phyloP scores from a whole-genome alignment of 495 filamentous ascomycete genomes.

The Hypoxylon trugodes region DNA sequence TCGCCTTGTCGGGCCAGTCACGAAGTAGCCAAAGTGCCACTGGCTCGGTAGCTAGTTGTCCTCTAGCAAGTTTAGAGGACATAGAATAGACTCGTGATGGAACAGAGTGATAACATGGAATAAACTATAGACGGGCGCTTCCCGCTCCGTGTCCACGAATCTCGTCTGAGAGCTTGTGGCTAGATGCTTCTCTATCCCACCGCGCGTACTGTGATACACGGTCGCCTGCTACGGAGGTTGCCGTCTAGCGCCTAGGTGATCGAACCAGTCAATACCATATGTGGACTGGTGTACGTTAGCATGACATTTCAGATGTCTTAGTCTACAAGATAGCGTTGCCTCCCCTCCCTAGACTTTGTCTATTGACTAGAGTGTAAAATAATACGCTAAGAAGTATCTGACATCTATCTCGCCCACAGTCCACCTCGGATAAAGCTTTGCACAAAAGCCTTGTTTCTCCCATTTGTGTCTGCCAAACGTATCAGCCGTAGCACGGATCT shows the following conservation, averaged over 20 bases:
- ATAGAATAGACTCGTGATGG: slow-evolving; percentile 16
- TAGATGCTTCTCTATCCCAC: slow-evolving; percentile 21
- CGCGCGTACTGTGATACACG: slow-evolving; percentile 20
- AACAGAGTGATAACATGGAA: slow-evolving; percentile 28
- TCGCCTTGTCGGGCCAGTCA: slow-evolving; percentile 29
- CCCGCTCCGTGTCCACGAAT: slow-evolving; percentile 18
- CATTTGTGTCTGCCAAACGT: slow-evolving; percentile 8
- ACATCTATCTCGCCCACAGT: slow-evolving; percentile 15
- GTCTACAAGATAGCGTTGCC: slow-evolving; percentile 17
- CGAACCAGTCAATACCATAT: slow-evolving; percentile 1
- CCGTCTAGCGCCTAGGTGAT: slow-evolving; percentile 19
- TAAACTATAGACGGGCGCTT: slow-evolving; percentile 23
- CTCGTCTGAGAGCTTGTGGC: slow-evolving; percentile 9
- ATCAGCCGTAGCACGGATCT: slow-evolving; percentile 35
- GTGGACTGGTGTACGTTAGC: slow-evolving; percentile 20
- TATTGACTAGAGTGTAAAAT: slow-evolving; percentile 7
- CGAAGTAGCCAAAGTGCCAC: slow-evolving; percentile 29
- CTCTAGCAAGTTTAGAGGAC: slow-evolving; percentile 3
- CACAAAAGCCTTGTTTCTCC: neutral
- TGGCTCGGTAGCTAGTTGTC: slow-evolving; percentile 20
- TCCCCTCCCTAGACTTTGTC: slow-evolving; percentile 14
- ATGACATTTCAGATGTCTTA: slow-evolving; percentile 32
- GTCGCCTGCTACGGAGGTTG: slow-evolving; percentile 28
- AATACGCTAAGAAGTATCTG: slow-evolving; percentile 16
- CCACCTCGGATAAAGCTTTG: slow-evolving; percentile 34